Evolutionary conservation across 2,329 filamentous ascomycete genomes (phyloP).

Genomic region (Xylariales sp.): DNA sequence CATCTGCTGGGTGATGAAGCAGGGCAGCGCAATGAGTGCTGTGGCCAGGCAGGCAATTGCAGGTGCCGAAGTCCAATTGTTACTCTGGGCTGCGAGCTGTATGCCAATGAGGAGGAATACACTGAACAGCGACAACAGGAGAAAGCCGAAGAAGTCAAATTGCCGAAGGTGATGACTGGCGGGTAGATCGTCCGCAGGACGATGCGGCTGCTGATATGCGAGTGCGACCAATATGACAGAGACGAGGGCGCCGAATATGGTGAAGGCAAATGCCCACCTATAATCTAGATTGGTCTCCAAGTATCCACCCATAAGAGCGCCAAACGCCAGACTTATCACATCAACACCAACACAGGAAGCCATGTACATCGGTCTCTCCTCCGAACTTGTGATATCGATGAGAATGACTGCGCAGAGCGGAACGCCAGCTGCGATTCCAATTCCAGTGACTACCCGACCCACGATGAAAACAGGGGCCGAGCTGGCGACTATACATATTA

Average conservation of each 20-base stretch:
- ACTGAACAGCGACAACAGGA: constrained; percentile 5
- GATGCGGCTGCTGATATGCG: constrained; percentile 6
- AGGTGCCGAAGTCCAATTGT: constrained; percentile 2
- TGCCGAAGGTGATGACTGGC: constrained; percentile 3
- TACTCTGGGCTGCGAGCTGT: constrained; percentile 8
- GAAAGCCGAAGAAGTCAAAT: constrained; percentile 11
- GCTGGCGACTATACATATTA: constrained; percentile 8
- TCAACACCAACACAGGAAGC: constrained; percentile 10
- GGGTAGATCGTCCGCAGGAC: constrained; percentile 1
- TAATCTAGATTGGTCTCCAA: constrained; percentile 11
- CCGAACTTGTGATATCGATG: constrained; percentile 9
- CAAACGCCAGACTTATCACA: constrained; percentile 9
- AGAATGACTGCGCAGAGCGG: constrained; percentile 9
- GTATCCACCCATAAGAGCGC: constrained; percentile 8
- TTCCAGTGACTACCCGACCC: constrained; percentile 8
- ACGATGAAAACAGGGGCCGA: constrained; percentile 9
- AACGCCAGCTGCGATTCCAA: constrained; percentile 8
- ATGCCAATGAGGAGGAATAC: constrained; percentile 6
- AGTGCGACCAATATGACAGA: constrained; percentile 2
- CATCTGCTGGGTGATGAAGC: constrained; percentile 8
- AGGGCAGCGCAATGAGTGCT: constrained; percentile 1
- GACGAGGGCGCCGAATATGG: constrained; percentile 9
- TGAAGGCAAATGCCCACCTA: constrained; percentile 10
- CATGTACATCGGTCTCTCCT: constrained; percentile 9
- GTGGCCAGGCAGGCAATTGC: constrained; percentile 1